Evolutionary conservation across 768 basidiomycete genomes (phyloP), one percentile per base, ranked within the genome.

Genomic region (Gelatoporia subvermispora): DNA sequence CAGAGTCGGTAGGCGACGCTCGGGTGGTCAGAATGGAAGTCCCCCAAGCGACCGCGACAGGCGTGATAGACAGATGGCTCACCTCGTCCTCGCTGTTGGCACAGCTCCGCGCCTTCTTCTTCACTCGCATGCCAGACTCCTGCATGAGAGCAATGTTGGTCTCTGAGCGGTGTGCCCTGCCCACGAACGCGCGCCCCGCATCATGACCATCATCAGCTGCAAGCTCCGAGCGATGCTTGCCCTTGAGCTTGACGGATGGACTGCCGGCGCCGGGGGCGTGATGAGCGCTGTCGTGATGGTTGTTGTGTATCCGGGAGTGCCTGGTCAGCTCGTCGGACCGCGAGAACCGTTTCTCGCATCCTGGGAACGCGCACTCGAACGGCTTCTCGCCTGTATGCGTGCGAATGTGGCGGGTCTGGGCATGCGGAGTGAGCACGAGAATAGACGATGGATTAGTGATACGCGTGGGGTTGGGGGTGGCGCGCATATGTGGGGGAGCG

Each of bases 361-460:
- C 81, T 3, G 90, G 83, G 65, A 85, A 90, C 1, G 82, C 85
- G 78, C 95, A 99, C 18, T 81, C 78, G 60, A 97, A 97, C 2
- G 95, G 95, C 59, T 96, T 97, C 70, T 99, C 95, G 61, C 95
- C 95, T 0, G 95, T 99, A 67, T 99, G 95, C 0, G 94, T 99
- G 51, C 95, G 87, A 47, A 97, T 96, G 63, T 99, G 95, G 53
- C 95, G 86, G 17, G 95, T 99, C 91, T 98, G 66, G 0, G 31
- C 36, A 28, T 34, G 41, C 25, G 48, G 38, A 28, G 42, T 20
- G 50, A 45, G 43, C n/a, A 36, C 21, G 8, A 23, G 24, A 22
- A 34, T 31, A 13, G 28, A 13, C 45, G 15, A 53, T 31, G 28
- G 28, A 13, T 48, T n/a, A 53, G 44, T 11, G 47, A 40, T n/a